phyloP scores from a whole-genome alignment of 116 monocot genomes.

The Phalaenopsis hybrid region DNA sequence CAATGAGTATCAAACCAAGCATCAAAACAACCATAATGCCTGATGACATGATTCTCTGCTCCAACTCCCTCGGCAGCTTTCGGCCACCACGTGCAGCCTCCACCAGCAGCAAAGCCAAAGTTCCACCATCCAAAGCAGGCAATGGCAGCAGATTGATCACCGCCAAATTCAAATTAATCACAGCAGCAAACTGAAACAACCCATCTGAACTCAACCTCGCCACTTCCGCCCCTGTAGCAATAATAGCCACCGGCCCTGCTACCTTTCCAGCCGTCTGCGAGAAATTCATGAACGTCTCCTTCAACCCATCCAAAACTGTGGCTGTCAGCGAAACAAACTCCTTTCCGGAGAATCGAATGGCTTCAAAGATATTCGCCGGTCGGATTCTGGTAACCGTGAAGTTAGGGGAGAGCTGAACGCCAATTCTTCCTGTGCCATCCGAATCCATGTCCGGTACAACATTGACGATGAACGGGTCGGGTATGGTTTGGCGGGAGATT shows the following conservation, averaged over 20 bases:
- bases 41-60: conserved; percentile 83
- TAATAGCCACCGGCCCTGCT: conserved; percentile 89
- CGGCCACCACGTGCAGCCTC: conserved; percentile 85
- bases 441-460: conserved; percentile 55
- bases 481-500: conserved; percentile 19
- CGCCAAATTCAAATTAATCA: conserved; percentile 80
- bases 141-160: conserved; percentile 81
- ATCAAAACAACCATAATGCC: conserved; percentile 62
- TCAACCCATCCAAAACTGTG: conserved; percentile 67
- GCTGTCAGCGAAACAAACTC: conserved; percentile 46
- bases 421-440: conserved; percentile 71
- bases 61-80: conserved; percentile 80
- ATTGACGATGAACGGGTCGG: conserved; percentile 15
- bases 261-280: conserved; percentile 81
- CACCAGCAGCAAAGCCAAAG: conserved; percentile 63
- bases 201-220: conserved; percentile 74
- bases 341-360: conserved; percentile 31
- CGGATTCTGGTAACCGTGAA: conserved; percentile 38
- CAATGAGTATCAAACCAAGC: conserved; percentile 76
- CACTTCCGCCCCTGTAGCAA: conserved; percentile 85
- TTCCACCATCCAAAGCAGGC: conserved; percentile 86
- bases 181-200: conserved; percentile 80
- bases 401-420: conserved; percentile 83
- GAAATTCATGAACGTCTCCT: conserved; percentile 75
- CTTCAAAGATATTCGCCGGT: conserved; percentile 40